Base-by-base conservation (phyloP, 2,329 filamentous ascomycete species). In the Phialophora expanda region DNA sequence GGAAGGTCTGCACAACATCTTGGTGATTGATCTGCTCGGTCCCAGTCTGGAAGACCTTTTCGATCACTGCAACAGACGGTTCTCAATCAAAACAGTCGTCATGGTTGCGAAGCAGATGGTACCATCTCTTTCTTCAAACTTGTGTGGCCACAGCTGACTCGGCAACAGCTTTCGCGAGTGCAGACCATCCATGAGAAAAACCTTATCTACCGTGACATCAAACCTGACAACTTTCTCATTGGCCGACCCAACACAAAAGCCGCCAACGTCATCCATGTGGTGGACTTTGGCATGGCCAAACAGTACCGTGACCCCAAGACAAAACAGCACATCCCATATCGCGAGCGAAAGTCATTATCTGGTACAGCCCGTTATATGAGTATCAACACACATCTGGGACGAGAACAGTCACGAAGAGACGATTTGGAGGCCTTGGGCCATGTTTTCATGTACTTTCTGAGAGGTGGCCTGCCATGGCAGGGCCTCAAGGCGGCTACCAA, bases 101-200 rank as follows among this genome's bases (percentile, higher is more conserved):
- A 97, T 98, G 95, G 93, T 98, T 64, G 94, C 95, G 53, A 98
- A 98, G 83, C 94, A 99, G 79, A 98, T 98, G 95, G 90, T 93
- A 78, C 14, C 59, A 22, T 41, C 58, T 44, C 6, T 28, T 17
- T 8, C 30, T 14, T 1, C n/a, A 46, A 51, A 4, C 32, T 28
- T 28, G 9, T 20, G 22, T 55, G 11, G 46, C 54, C 34, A 9
- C 12, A 64, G 67, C 78, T 80, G 67, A 78, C 66, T 30, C 9
- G 14, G 34, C 28, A 22, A 41, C 57, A 92, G 90, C 86, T 97
- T 60, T 97, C 93, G 38, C 89, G 94, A 70, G 94, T 99, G 28
- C 94, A 90, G 79, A 90, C 88, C 9, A 98, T 99, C 73, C 94
- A 99, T 84, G 95, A 98, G 82, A 97, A 97, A 87, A 98, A 98